Evolutionary conservation across 441 rosid genomes (phyloP), one percentile per base, ranked within the genome.

Genomic region (Croton setiger): DNA sequence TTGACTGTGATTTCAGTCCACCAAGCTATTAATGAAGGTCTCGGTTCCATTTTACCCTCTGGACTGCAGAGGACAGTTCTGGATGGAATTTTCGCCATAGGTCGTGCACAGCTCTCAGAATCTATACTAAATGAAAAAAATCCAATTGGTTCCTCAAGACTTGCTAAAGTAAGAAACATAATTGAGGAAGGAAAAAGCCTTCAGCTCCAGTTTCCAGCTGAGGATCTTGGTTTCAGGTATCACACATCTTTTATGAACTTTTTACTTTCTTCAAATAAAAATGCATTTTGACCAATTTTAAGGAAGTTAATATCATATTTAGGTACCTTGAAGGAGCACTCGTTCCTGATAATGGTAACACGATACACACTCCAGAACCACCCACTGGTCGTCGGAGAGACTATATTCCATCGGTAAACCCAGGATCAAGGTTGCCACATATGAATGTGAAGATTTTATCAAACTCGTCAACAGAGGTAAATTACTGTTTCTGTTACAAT

Each of bases 161-260:
- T 95, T 69, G 76, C 76, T 45, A 87, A 85, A 84, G 74, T 92
- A 53, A 90, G 82, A 81, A 78, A 59, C 59, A 83, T 90, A 76
- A 88, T 95, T 70, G 86, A 88, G 70, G 97, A 85, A 78, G 99
- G 99, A 74, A 92, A 86, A 76, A 92, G 96, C 78, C 99, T 92
- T 72, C 98, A 89, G 74, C 88, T 92, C 64, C 98, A 95, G 76
- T 92, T 95, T 81, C 99, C 97, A 76, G 96, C 99, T 20, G 99
- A 95, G 85, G 99, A 95, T 87, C 96, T 95, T 72, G 98, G 98
- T 72, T 92, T 95, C 85, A 89, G 98, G 99, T 91, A 83, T 59
- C 7, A 31, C 57, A 14, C 7, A 53, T 31, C 58, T 27, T 43
- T 20, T 15, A 23, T 43, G 15, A 14, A 31, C 18, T 20, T 31